Percentiles rank a stretch among this genome's conserved stretches.
These are phyloP conservation scores for Pseudonectria foliicola DNA, from an alignment of 2,329 filamentous ascomycete species.

Conservation along the genomic window DNA sequence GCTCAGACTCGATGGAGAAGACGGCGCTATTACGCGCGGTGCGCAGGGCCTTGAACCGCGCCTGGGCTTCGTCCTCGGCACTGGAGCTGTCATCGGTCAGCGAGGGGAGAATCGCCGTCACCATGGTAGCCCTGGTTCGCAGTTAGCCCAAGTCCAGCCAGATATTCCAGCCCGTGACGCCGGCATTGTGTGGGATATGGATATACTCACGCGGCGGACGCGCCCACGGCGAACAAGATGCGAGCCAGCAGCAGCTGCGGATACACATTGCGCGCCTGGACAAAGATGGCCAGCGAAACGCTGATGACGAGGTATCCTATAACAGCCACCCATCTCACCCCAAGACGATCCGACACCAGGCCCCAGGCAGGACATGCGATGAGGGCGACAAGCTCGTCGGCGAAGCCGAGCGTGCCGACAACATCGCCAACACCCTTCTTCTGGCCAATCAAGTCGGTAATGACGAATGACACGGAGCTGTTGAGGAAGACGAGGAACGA, in stretches of 20 bases:
- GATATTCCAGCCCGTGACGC: slow-evolving; percentile 1
- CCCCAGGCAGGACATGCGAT: slow-evolving; percentile 78
- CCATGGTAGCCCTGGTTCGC: slow-evolving; percentile 69
- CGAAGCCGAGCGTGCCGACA: slow-evolving; percentile 78
- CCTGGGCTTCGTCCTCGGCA: slow-evolving; percentile 17
- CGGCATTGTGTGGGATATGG: too few relatives aligned
- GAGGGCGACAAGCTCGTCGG: slow-evolving; percentile 74
- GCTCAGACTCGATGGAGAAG: slow-evolving; percentile 64
- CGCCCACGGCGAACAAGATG: slow-evolving; percentile 82
- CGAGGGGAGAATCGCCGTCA: slow-evolving; percentile 83
- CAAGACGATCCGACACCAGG: slow-evolving; percentile 66
- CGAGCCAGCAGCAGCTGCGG: slow-evolving; percentile 80
- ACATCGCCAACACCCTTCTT: slow-evolving; percentile 69
- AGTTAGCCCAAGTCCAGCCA: slow-evolving; percentile 9
- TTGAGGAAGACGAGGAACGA: slow-evolving; percentile 87
- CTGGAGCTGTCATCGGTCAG: slow-evolving; percentile 46
- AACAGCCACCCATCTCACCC: slow-evolving; percentile 65
- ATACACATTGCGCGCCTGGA: slow-evolving; percentile 81
- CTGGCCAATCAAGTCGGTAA: slow-evolving; percentile 73
- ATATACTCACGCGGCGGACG: slow-evolving; percentile 68
- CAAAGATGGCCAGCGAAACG: slow-evolving; percentile 67
- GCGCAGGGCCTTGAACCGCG: slow-evolving; percentile 29
- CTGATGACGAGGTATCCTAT: slow-evolving; percentile 79
- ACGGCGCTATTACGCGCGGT: slow-evolving; percentile 51
- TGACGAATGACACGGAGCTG: slow-evolving; percentile 74